Conservation (phyloP, 1,284 basidiomycete species). For the Boletellus sp. region DNA sequence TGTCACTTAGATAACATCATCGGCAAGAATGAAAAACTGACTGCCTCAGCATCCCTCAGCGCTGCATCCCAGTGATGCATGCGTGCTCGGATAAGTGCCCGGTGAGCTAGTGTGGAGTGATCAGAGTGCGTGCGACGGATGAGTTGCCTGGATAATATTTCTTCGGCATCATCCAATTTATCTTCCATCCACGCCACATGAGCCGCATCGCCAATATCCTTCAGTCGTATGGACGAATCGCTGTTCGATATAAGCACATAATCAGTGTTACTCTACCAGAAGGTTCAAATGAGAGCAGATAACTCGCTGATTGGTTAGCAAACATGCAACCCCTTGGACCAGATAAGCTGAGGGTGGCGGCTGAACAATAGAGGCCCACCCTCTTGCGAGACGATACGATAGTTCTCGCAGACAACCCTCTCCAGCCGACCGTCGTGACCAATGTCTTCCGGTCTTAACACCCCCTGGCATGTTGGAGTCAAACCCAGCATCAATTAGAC, state of each 20-base stretch:
- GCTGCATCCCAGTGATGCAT: slow-evolving; percentile 6
- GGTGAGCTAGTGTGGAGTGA: slow-evolving; percentile 2
- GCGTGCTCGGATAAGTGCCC: slow-evolving; percentile 11
- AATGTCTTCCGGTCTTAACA: slow-evolving; percentile 7
- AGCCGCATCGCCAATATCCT: slow-evolving; percentile 1
- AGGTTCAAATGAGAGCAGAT: neutral
- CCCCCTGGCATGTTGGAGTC: neutral
- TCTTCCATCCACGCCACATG: slow-evolving; percentile 7
- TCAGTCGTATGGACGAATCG: slow-evolving; percentile 7
- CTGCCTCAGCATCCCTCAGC: slow-evolving; percentile 11
- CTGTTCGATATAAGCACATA: neutral
- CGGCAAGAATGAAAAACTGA: neutral
- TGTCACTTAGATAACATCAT: neutral
- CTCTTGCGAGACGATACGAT: slow-evolving; percentile 4
- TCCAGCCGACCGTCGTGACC: slow-evolving; percentile 2
- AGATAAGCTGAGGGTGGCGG: neutral
- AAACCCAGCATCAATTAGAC: neutral
- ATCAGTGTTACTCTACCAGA: neutral
- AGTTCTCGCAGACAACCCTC: slow-evolving; percentile 6
- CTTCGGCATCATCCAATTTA: slow-evolving; percentile 9
- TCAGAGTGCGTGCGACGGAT: slow-evolving; percentile 1
- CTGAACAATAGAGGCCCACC: neutral
- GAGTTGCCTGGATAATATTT: slow-evolving; percentile 7
- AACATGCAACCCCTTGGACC: slow-evolving; percentile 2
- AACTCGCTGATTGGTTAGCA: slow-evolving; percentile 7